Percentiles rank a stretch among this genome's conserved stretches.
Conservation (phyloP, 768 basidiomycete genomes). For the Termitomyces sp. region DNA sequence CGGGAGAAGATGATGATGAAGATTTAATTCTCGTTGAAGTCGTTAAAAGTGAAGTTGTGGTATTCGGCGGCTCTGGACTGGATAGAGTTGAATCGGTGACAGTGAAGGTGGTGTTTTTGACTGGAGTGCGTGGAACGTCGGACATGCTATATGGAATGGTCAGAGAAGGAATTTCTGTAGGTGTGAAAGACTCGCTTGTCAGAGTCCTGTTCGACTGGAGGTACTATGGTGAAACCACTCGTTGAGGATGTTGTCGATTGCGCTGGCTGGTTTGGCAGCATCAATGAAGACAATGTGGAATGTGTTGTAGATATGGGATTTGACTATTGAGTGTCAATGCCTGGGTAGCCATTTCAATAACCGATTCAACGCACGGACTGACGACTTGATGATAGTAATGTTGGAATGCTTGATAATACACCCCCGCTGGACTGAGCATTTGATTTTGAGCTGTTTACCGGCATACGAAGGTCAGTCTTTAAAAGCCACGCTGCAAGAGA, state of each 20-base stretch:
- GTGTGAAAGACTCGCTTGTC: background rate
- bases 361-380: background rate
- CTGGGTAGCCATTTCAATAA: background rate
- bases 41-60: background rate
- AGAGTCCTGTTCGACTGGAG: background rate
- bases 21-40: background rate
- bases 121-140: background rate
- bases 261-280: constrained; percentile 1
- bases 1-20: background rate
- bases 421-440: constrained; percentile 1
- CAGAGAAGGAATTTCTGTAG: background rate
- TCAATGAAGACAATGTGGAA: background rate
- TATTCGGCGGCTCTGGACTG: background rate
- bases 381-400: background rate
- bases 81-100: background rate
- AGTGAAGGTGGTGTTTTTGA: background rate
- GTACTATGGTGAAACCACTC: background rate
- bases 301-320: background rate
- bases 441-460: background rate
- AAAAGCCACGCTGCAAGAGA: background rate
- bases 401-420: background rate
- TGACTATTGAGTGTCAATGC: constrained; percentile 4
- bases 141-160: background rate
- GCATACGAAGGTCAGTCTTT: background rate
- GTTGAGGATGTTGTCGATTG: background rate